Conservation (phyloP, 1,139 yeast genomes). For the Starmera stellimalicola region DNA sequence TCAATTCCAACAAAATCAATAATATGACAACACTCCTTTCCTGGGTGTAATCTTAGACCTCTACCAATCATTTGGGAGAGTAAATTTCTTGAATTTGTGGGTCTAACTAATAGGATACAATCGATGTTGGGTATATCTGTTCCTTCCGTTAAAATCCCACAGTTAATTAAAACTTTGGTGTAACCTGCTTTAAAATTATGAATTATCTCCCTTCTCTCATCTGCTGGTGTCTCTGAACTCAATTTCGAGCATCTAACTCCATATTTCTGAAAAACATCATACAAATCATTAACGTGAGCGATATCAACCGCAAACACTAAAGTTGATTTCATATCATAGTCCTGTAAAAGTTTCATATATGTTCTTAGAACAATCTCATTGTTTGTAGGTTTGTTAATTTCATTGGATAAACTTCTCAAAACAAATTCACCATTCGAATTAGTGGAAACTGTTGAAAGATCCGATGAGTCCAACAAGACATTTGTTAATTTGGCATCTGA, state of each 20-base stretch:
- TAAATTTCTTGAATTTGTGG: conserved; percentile 66
- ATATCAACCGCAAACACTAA: conserved; percentile 73
- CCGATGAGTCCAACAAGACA: conserved; percentile 29
- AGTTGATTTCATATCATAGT: conserved; percentile 38
- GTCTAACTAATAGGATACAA: conserved; percentile 68
- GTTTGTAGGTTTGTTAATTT: conserved; percentile 43
- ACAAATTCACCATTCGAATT: conserved; percentile 44
- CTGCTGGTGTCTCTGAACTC: conserved; percentile 44
- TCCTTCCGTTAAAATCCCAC: conserved; percentile 90
- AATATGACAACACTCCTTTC: conserved; percentile 61
- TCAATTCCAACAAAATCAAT: conserved; percentile 67
- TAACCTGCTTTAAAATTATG: conserved; percentile 52
- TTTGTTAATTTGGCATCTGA: conserved; percentile 62
- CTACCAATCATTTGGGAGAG: conserved; percentile 88
- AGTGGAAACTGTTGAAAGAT: conserved; percentile 24
- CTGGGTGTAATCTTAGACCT: conserved; percentile 59
- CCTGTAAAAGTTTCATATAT: conserved; percentile 32
- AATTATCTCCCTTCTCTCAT: conserved; percentile 48
- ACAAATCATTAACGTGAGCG: conserved; percentile 50
- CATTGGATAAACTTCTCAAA: conserved; percentile 38
- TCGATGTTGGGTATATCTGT: conserved; percentile 92
- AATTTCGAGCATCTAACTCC: conserved; percentile 39
- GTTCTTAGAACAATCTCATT: conserved; percentile 51
- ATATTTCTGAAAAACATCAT: conserved; percentile 40
- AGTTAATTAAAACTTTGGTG: conserved; percentile 72